A percentile compares a stretch with the other conserved stretches of the same genome.
Conservation (phyloP, 2,329 filamentous ascomycete genomes). For the Chaetomium sp. region DNA sequence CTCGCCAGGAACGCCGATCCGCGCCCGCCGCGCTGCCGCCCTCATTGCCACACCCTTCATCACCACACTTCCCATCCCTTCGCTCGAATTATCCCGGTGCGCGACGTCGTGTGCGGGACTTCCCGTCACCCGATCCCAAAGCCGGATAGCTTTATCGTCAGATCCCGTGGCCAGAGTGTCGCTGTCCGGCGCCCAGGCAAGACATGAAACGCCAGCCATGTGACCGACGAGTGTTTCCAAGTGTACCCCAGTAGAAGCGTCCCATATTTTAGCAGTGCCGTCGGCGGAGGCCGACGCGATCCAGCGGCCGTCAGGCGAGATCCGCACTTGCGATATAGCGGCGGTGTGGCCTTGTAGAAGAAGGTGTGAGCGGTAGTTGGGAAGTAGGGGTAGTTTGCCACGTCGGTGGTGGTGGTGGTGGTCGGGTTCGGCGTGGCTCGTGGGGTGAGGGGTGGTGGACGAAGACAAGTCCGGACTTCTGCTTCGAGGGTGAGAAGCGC, state of each 20-base stretch:
- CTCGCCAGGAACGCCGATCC: slow-evolving; percentile 4
- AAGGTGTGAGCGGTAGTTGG: slow-evolving; percentile 65
- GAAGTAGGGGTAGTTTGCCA: slow-evolving; percentile 45
- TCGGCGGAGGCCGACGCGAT: slow-evolving; percentile 89
- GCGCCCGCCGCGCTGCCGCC: slow-evolving; percentile 7
- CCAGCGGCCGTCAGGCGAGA: slow-evolving; percentile 84
- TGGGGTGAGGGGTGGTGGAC: not conserved
- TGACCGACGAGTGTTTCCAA: slow-evolving; percentile 90
- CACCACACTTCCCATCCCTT: slow-evolving; percentile 3
- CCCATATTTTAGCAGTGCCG: slow-evolving; percentile 86
- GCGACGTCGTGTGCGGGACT: slow-evolving; percentile 30
- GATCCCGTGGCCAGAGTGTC: slow-evolving; percentile 82
- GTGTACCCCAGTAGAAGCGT: slow-evolving; percentile 67
- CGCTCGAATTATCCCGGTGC: slow-evolving; percentile 12
- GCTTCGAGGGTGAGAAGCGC: not conserved
- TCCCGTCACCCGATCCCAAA: slow-evolving; percentile 74
- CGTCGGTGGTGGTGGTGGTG: slow-evolving; percentile 30
- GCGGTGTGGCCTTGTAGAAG: slow-evolving; percentile 71
- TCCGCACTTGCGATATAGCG: slow-evolving; percentile 76
- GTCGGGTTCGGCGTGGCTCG: slow-evolving; percentile 20
- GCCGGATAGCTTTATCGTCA: slow-evolving; percentile 90
- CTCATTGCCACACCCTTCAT: slow-evolving; percentile 6
- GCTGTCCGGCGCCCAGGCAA: slow-evolving; percentile 91
- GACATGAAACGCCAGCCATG: slow-evolving; percentile 82
- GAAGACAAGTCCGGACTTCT: slow-evolving; percentile 9